Base-by-base conservation (phyloP, 164 flowering plant genomes). In the Piper longum region DNA sequence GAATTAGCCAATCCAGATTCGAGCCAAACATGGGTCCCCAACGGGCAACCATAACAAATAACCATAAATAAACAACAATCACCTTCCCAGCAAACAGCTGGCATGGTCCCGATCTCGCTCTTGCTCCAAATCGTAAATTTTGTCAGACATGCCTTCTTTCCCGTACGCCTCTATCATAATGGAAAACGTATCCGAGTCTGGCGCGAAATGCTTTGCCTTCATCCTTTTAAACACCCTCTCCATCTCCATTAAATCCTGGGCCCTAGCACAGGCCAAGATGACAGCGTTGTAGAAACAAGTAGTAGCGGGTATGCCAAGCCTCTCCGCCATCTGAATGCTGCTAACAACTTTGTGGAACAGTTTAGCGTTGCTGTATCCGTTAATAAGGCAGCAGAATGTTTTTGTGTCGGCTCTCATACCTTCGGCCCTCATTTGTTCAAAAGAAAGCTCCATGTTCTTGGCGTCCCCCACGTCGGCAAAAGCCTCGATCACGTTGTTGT, bases 341-440 rank as follows among this genome's bases (percentile, higher is more conserved):
- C 84, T 81, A 54, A 90, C 79, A 42, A 93, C 99, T 75, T 90
- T 86, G 67, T 87, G 95, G 72, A 83, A 90, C 52, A 87, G 79
- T 40, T 87, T 88, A 1, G 92, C 95, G 76, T 87, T 87, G 41
- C 95, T 90, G 76, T 86, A 93, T 42, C 97, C 96, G 44, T 79
- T 76, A 36, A 93, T 84, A 65, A 93, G 87, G 64, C 96, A 90
- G 74, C 95, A 87, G 62, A 93, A 87, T 12, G 97, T 90, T 79
- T 93, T 88, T 57, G 89, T 83, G 57, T 90, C 99, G 5, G 89
- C 77, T 72, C 68, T 85, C 90, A 88, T 90, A n/a, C 84, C 81
- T 76, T 90, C 99, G 4, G 87, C 76, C 51, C 89, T 83, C 99
- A 93, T 93, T 74, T 90, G 99, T 58, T 90, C 85, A 69, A 93